Evolutionary conservation across 2,329 filamentous ascomycete genomes (phyloP).

Genomic region (Colletotrichum eleusines): DNA sequence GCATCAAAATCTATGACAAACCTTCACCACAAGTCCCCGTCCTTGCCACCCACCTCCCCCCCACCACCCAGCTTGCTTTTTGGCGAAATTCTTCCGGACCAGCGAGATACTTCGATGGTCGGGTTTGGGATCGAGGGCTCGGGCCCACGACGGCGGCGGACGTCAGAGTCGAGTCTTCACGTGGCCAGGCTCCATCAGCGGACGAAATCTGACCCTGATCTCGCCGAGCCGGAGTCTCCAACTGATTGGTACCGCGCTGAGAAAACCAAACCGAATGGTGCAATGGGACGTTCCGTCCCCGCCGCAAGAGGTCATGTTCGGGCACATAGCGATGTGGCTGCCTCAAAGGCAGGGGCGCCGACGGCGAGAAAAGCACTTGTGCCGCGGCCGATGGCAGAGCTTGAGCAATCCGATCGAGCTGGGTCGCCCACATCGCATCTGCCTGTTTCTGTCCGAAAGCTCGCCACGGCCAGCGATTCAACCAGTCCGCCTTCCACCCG

Average conservation of each 20-base stretch:
- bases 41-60: slow-evolving; percentile 48
- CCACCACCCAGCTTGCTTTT: slow-evolving; percentile 72
- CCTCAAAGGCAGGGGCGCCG: slow-evolving; percentile 50
- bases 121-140: slow-evolving; percentile 71
- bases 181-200: slow-evolving; percentile 63
- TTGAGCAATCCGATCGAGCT: slow-evolving; percentile 45
- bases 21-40: slow-evolving; percentile 46
- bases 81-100: slow-evolving; percentile 77
- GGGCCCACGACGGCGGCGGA: slow-evolving; percentile 67
- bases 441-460: slow-evolving; percentile 60
- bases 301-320: slow-evolving; percentile 56
- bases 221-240: slow-evolving; percentile 72
- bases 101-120: slow-evolving; percentile 63
- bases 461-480: slow-evolving; percentile 45
- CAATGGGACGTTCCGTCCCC: slow-evolving; percentile 26
- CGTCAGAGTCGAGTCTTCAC: slow-evolving; percentile 78
- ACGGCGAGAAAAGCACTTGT: slow-evolving; percentile 50
- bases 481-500: slow-evolving; percentile 54
- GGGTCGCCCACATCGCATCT: slow-evolving; percentile 56
- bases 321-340: slow-evolving; percentile 71
- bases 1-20: slow-evolving; percentile 53
- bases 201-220: slow-evolving; percentile 67
- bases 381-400: slow-evolving; percentile 43
- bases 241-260: slow-evolving; percentile 72
- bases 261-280: slow-evolving; percentile 45